Base-by-base conservation (phyloP, 169 alveolate species). In the Cryptosporidium viatorum region DNA sequence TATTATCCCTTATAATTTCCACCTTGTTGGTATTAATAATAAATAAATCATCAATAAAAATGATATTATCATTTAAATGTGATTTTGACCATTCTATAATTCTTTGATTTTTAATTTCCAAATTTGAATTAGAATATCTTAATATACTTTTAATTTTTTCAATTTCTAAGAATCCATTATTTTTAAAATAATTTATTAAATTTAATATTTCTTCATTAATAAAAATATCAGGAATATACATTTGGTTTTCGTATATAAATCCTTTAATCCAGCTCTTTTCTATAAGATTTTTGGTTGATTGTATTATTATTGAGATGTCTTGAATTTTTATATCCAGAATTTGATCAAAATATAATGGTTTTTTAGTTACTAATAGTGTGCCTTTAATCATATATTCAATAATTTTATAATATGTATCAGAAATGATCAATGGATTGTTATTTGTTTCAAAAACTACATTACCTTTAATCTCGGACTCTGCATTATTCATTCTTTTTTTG, bases 81-180 rank as follows among this genome's bases (percentile, higher is more conserved):
- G 37, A 14, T 55, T 45, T 51, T 3, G 62, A 18, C 85, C 85
- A 71, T 26, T 51, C 69, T 3, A 18, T 16, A 18, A 51, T n/a
- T 43, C 10, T 48, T 23, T 71, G 31, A 41, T 51, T 71, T 29
- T 71, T 51, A n/a, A 21, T 21, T 12, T 65, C 51, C 29, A n/a
- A 6, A 26, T 48, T 55, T 9, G 37, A 9, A 18, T 52, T n/a
- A 31, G 43, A 43, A 21, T 45, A 29, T 14, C 33, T 23, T n/a
- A 71, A 31, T 8, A 71, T n/a, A 18, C 23, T 12, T 29, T 48
- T 45, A 6, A 71, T 45, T 35, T 71, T 29, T 16, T 48, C 45
- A n/a, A 71, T 55, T 29, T 71, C 62, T 55, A 71, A 21, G 10
- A 31, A 71, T 0, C 58, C 85, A 21, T 71, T 71, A 31, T 48